Evolutionary conservation across 805 yeast species (phyloP).

Genomic region (Zygosaccharomyces pseudorouxii): DNA sequence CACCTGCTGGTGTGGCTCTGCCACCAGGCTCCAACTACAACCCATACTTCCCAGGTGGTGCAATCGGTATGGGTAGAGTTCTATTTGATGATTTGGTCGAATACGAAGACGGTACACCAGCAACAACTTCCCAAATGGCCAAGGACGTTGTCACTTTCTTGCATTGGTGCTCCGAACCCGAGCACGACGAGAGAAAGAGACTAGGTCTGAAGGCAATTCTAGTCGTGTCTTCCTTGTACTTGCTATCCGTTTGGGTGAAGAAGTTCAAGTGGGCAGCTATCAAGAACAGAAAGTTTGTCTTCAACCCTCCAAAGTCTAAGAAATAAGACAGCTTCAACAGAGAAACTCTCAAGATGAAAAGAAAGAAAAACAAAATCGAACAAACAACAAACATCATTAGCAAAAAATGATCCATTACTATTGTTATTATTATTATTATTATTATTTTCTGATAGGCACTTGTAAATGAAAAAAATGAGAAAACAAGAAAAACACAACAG

Average conservation of each 20-base stretch:
- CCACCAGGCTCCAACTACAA: slow-evolving; percentile 96
- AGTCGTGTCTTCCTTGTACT: slow-evolving; percentile 71
- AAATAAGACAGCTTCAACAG: slow-evolving; percentile 3
- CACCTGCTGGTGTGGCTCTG: slow-evolving; percentile 93
- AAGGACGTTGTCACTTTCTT: slow-evolving; percentile 94
- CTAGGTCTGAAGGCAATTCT: slow-evolving; percentile 90
- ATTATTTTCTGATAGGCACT: not conserved
- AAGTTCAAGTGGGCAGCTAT: slow-evolving; percentile 97
- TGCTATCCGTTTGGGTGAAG: slow-evolving; percentile 85
- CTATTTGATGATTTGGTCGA: slow-evolving; percentile 96
- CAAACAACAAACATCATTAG: no score
- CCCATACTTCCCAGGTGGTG: slow-evolving; percentile 99
- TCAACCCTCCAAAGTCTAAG: slow-evolving; percentile 73
- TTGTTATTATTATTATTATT: not conserved
- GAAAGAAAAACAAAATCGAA: no score
- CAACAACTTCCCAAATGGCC: slow-evolving; percentile 98
- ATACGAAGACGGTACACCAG: slow-evolving; percentile 98
- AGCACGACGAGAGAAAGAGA: slow-evolving; percentile 96
- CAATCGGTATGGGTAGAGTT: slow-evolving; percentile 99
- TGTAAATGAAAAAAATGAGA: slow-evolving; percentile 4
- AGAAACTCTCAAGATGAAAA: not conserved
- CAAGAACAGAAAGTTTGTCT: slow-evolving; percentile 90
- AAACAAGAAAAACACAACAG: slow-evolving; percentile 2
- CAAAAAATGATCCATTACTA: not conserved
- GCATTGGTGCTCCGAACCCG: slow-evolving; percentile 98